Evolutionary conservation across 768 basidiomycete species (phyloP), one percentile per base, ranked within the genome.

Genomic region (Hysterangium stoloniferum): DNA sequence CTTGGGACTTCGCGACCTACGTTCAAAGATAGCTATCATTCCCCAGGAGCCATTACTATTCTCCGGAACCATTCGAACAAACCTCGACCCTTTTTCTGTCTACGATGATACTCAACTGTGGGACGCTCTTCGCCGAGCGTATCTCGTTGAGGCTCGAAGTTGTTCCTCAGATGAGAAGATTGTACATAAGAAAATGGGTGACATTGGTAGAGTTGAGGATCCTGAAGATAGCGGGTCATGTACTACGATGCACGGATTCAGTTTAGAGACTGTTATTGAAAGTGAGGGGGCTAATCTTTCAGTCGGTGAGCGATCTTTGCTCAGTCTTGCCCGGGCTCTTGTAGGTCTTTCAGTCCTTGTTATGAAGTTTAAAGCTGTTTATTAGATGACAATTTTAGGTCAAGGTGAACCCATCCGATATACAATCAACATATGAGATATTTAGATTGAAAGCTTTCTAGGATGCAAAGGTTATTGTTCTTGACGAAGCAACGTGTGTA

Each of bases 61-160:
- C 13, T 64, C 64, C 34, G 76, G 75, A 0, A 68, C 71, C 12
- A 61, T 78, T 27, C 68, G 76, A 28, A 65, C 70, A 51, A 77
- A 76, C 57, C 63, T 78, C 17, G 76, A 78, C n/a, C 68, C 82
- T 56, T 90, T 73, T 67, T 77, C 62, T 61, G 70, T 64, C 62
- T 85, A 79, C 54, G 77, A 78, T 48, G 79, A 83, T 56, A 80
- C 80, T 4, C 67, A 71, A 8, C 64, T 89, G 2, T 85, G 82
- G 78, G 82, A 84, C 61, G 84, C 86, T 4, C 68, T 89, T n/a
- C 76, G 76, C 17, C 73, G 84, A 32, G 78, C 84, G 1, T 74
- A 71, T 60, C 62, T 78, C 27, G 60, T 67, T 45, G 59, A 64
- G 32, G 78, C 48, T 56, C 9, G 54, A 35, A 38, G 33, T n/a